Evolutionary conservation across 306 rosid species (phyloP), one percentile per base, ranked within the genome.

Genomic region (Corylus avellana): DNA sequence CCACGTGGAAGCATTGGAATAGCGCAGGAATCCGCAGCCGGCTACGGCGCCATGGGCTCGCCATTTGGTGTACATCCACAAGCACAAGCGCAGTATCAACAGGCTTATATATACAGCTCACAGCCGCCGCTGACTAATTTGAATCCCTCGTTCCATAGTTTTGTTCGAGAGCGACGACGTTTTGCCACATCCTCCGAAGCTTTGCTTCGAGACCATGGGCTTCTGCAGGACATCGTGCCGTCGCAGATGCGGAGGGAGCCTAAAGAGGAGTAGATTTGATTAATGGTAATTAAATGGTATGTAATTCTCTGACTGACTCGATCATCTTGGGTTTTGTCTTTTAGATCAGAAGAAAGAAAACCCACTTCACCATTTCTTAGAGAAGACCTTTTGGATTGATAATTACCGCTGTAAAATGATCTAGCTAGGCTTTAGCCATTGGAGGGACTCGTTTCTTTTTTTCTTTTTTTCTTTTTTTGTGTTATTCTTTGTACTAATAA

Each of bases 211-310:
- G 93, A 91, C 86, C 81, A 88, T 72, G 97, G 99, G 9, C 98
- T 95, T 80, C 94, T 95, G 55, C 89, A 95, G 76, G 99, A 95
- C 77, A 76, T 94, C 14, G 90, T 83, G 62, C 95, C 97, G 20
- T 64, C 83, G 11, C 92, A 87, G 89, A 90, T 87, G 82, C 81
- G 73, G 10, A 86, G 77, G 48, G 83, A 91, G 42, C 78, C 80
- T 63, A 73, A 86, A 58, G 78, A 79, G 35, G 78, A 77, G 16
- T 72, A 78, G 75, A 66, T 32, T 32, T 32, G 35, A 32, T 78
- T 29, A 48, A 73, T 54, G 66, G 39, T 57, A 58, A 13, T 37
- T 35, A 73, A 39, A 49, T 81, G 80, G 77, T 70, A 49, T 75
- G 73, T 73, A 74, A 61, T 55, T 56, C 74, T 81, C 80, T 76